phyloP scores from a whole-genome alignment of 2,329 filamentous ascomycete species.

The Geosmithia flava region DNA sequence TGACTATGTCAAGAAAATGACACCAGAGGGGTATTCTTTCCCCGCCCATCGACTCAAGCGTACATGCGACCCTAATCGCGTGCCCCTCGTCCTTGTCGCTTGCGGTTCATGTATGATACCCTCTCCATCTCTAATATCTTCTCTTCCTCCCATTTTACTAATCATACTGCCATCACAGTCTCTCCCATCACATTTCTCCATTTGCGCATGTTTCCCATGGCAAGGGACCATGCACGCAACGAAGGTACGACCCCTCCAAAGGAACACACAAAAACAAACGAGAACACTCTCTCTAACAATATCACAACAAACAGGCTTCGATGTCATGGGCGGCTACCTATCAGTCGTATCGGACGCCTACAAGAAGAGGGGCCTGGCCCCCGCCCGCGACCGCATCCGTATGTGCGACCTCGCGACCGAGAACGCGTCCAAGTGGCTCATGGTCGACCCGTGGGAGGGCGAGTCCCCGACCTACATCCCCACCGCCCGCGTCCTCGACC shows the following conservation, averaged over 20 bases:
- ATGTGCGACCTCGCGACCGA: conserved; percentile 81
- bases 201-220: conserved; percentile 82
- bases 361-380: conserved; percentile 27
- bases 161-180: conserved; percentile 19
- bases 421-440: conserved; percentile 59
- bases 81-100: conserved; percentile 52
- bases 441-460: conserved; percentile 70
- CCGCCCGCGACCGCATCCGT: conserved; percentile 19
- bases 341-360: conserved; percentile 21
- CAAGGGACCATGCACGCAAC: conserved; percentile 59
- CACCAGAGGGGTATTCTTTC: conserved; percentile 36
- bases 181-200: conserved; percentile 67
- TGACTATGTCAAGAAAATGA: conserved; percentile 19
- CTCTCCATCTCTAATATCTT: conserved; percentile 34
- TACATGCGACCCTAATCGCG: conserved; percentile 40
- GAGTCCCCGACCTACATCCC: conserved; percentile 69
- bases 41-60: conserved; percentile 42
- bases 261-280: not conserved
- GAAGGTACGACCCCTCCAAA: conserved; percentile 11
- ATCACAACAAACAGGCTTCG: conserved; percentile 48
- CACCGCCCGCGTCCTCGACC: conserved; percentile 73
- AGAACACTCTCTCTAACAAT: no score
- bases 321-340: conserved; percentile 67
- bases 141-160: conserved; percentile 53
- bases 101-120: conserved; percentile 41